These are phyloP conservation scores for Fusarium verrucosum DNA, from an alignment of 2,329 filamentous ascomycete species.

Conservation along the genomic window DNA sequence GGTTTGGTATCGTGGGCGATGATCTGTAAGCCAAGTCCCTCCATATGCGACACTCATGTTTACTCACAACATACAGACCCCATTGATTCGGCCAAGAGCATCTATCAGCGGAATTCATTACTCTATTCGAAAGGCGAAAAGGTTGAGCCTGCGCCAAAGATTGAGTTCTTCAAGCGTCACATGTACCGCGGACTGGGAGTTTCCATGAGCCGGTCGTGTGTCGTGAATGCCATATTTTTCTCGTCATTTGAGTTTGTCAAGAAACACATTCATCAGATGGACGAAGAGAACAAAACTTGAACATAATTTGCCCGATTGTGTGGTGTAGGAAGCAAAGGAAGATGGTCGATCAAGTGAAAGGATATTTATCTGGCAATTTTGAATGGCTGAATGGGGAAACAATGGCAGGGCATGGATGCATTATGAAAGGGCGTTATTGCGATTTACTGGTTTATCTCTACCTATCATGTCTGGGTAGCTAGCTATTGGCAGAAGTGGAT, in stretches of 20 bases:
- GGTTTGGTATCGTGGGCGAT: constrained; percentile 85
- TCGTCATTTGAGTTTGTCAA: constrained; percentile 87
- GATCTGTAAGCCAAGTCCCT: constrained; percentile 71
- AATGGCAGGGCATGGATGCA: constrained; percentile 37
- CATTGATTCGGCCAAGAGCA: constrained; percentile 85
- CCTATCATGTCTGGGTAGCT: constrained; percentile 1
- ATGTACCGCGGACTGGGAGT: constrained; percentile 88
- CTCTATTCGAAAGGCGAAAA: constrained; percentile 72
- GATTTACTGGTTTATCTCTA: constrained; percentile 14
- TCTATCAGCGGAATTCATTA: constrained; percentile 84
- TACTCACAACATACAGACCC: constrained; percentile 57
- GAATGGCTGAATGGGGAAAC: constrained; percentile 20
- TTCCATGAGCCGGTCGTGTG: constrained; percentile 82
- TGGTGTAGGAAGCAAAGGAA: not conserved
- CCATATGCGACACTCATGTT: not conserved
- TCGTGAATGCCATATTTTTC: constrained; percentile 91
- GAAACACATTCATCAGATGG: constrained; percentile 67
- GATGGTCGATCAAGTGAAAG: not conserved
- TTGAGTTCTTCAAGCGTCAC: constrained; percentile 77
- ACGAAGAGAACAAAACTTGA: constrained; percentile 51
- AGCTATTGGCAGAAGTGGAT: not conserved
- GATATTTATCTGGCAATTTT: constrained; percentile 15
- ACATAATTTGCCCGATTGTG: not conserved
- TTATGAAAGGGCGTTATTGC: constrained; percentile 42
- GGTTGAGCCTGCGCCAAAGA: constrained; percentile 73